Evolutionary conservation across 495 filamentous ascomycete genomes (phyloP).

Genomic region (Aspergillus bridgeri): DNA sequence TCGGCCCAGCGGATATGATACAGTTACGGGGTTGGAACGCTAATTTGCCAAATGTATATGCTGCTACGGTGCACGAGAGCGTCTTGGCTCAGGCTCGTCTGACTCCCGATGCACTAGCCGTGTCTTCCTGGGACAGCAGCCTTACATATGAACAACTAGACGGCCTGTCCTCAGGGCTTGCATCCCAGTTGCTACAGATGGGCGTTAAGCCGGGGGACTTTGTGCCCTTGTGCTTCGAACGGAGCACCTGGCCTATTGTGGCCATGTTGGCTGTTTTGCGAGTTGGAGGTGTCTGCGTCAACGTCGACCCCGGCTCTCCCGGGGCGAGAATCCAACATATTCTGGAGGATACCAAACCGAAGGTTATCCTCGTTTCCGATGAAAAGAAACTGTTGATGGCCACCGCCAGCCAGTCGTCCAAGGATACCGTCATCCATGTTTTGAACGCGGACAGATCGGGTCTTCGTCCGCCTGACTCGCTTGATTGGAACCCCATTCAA

Average conservation of each 20-base stretch:
- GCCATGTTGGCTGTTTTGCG: conserved; percentile 24
- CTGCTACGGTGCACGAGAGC: too few species aligned
- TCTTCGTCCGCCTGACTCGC: too few species aligned
- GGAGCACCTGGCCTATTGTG: conserved; percentile 20
- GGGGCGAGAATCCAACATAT: not conserved
- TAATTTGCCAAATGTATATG: too few species aligned
- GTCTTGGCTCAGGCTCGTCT: too few species aligned
- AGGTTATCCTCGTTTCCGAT: not conserved
- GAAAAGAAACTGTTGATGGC: not conserved
- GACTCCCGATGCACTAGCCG: too few species aligned
- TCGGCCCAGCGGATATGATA: too few species aligned
- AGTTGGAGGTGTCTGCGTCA: conserved; percentile 12
- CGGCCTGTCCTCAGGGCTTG: not conserved
- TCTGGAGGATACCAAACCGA: not conserved
- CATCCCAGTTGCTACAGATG: not conserved
- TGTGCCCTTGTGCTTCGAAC: conserved; percentile 28
- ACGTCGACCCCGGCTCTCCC: not conserved
- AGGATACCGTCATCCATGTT: not conserved
- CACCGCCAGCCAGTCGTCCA: not conserved
- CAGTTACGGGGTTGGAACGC: too few species aligned
- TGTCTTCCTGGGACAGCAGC: too few species aligned
- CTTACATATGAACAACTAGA: not conserved
- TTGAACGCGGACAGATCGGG: not conserved
- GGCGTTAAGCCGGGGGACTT: conserved; percentile 7
- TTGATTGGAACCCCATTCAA: too few species aligned